Evolutionary conservation across 108 stramenopile species (phyloP).

Genomic region (Skeletonema tropicum): DNA sequence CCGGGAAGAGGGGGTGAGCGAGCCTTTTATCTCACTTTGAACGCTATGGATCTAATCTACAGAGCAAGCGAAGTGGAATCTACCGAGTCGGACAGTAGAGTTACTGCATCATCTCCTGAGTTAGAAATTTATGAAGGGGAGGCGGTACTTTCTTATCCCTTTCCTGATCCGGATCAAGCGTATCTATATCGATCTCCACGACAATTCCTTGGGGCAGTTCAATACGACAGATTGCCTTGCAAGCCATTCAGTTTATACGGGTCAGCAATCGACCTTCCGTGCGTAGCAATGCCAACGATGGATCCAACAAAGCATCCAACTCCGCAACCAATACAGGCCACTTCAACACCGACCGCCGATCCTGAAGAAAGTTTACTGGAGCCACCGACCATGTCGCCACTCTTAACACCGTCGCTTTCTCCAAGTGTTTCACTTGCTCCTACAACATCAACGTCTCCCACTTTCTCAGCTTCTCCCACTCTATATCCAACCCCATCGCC

Average conservation of each 20-base stretch:
- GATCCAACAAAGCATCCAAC: neutral
- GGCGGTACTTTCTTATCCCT: constrained; percentile 13
- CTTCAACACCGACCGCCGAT: neutral
- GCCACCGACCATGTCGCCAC: neutral
- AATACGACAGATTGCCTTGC: constrained; percentile 9
- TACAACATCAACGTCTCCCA: neutral
- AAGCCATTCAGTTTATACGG: neutral
- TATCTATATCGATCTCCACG: constrained; percentile 2
- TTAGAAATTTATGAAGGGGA: constrained; percentile 18
- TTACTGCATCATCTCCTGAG: neutral
- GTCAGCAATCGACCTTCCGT: neutral
- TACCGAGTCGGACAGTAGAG: neutral
- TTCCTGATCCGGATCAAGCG: neutral
- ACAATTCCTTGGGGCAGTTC: neutral
- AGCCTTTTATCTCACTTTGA: constrained; percentile 11
- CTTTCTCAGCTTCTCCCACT: neutral
- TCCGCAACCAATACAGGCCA: neutral
- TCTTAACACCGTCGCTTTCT: neutral
- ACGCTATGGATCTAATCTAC: constrained; percentile 1
- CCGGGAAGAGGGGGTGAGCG: constrained; percentile 2
- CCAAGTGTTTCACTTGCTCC: neutral
- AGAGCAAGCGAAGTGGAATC: neutral
- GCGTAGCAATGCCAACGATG: neutral
- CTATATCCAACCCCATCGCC: neutral
- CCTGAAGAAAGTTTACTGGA: neutral